Evolutionary conservation across 176 grass and related monocot genomes (phyloP), one percentile per base, ranked within the genome.

Genomic region (Ensete ventricosum): DNA sequence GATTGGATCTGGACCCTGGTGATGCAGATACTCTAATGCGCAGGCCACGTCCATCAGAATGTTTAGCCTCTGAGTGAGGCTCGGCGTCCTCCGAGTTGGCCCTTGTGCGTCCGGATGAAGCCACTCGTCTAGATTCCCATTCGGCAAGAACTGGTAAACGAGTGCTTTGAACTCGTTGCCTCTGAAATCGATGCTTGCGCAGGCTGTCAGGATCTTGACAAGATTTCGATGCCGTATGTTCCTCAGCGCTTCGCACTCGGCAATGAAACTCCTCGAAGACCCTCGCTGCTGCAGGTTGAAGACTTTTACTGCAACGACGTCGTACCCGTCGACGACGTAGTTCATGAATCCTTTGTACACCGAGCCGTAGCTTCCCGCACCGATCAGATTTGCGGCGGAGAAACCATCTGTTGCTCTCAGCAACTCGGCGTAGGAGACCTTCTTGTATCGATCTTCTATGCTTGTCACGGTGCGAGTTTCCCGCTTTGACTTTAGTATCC

Each of bases 91-190:
- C 17, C 48, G 48, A 25, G 19, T 21, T 11, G 64, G 62, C n/a
- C 52, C 71, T 50, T 50, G 59, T 64, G 55, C 76, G 23, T 67
- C 43, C 58, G 66, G 26, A 74, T 86, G 79, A 16, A 86, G 49
- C 84, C 79, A 80, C 50, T 73, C 54, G 50, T 84, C 82, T 29
- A 84, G 12, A 55, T 27, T 84, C 9, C 83, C 77, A 71, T 80
- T 84, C 11, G 83, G 53, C 86, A 88, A 85, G 76, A 71, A 88
- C 54, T 84, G 71, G 64, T 78, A 82, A 24, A 88, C 64, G 26
- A 88, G 76, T 71, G 82, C 86, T 79, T 88, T 88, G 57, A 88
- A 88, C 76, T 88, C 74, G 59, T 79, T 82, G 21, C 86, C 86
- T 12, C 66, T 50, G 71, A 81, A 72, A 23, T 85, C 86, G 11